phyloP scores from a whole-genome alignment of 768 basidiomycete genomes.

The Auriculariales sp. region DNA sequence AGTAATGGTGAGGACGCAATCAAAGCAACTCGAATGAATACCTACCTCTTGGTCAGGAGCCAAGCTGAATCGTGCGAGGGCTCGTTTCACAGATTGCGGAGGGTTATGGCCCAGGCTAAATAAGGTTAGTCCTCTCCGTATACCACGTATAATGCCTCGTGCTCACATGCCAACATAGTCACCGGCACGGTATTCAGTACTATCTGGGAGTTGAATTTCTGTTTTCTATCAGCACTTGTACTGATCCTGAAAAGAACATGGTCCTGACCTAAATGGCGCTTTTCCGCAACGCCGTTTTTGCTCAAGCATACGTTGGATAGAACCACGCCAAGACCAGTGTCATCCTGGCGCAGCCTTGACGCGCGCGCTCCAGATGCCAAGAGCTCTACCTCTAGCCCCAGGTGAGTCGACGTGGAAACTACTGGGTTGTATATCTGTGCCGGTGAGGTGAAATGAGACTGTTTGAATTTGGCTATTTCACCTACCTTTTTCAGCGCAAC shows the following conservation, averaged over 20 bases:
- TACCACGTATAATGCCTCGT: no score
- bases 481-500: background rate
- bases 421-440: slow-evolving; percentile 1
- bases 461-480: background rate
- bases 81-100: slow-evolving; percentile 1
- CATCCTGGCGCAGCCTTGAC: slow-evolving; percentile 3
- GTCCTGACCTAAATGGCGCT: slow-evolving; percentile 3
- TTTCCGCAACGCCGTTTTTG: background rate
- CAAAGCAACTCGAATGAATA: background rate
- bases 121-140: no score
- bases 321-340: slow-evolving; percentile 1
- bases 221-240: background rate
- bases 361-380: background rate
- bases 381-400: slow-evolving; percentile 1
- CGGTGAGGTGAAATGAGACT: background rate
- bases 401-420: background rate
- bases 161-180: slow-evolving; percentile 7
- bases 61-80: background rate
- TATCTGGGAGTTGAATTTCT: slow-evolving; percentile 6
- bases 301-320: slow-evolving; percentile 1
- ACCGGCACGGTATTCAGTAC: slow-evolving; percentile 3
- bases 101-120: background rate
- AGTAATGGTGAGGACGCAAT: background rate
- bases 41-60: background rate
- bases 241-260: background rate